Percentiles rank a stretch among this genome's conserved stretches.
Conservation (phyloP, 441 rosid species). For the Breynia disticha region DNA sequence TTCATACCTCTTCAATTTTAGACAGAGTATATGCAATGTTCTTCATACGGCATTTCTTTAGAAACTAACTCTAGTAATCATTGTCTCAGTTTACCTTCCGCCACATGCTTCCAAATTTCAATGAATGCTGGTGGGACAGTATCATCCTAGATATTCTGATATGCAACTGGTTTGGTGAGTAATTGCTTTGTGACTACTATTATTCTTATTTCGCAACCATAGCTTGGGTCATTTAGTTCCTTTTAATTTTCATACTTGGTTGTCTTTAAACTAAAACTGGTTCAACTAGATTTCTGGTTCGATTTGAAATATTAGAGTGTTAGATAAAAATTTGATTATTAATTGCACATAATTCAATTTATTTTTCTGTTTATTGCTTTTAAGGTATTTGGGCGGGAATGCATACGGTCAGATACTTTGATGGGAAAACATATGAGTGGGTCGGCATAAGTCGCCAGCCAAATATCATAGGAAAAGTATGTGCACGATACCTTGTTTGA, state of each 20-base stretch:
- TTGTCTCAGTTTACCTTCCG: constrained; percentile 79
- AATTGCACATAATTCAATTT: constrained; percentile 2
- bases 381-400: constrained; percentile 99
- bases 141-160: constrained; percentile 88
- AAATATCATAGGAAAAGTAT: constrained; percentile 79
- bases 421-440: constrained; percentile 97
- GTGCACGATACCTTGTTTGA: constrained; percentile 6
- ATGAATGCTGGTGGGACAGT: constrained; percentile 99
- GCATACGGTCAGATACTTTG: constrained; percentile 96
- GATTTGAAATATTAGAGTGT: background rate
- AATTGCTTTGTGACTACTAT: constrained; percentile 6
- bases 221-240: no score
- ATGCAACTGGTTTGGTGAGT: constrained; percentile 99
- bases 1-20: background rate
- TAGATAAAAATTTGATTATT: background rate
- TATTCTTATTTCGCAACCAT: background rate
- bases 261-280: no score
- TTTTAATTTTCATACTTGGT: no score
- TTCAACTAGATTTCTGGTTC: no score
- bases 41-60: background rate
- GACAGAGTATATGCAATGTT: constrained; percentile 8
- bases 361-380: constrained; percentile 11
- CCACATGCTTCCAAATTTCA: constrained; percentile 99
- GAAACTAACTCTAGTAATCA: constrained; percentile 14
- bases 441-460: constrained; percentile 99